Percentiles rank a stretch among this genome's conserved stretches.
Conservation (phyloP, 169 alveolate genomes). For the Cardiosporidium cionae region DNA sequence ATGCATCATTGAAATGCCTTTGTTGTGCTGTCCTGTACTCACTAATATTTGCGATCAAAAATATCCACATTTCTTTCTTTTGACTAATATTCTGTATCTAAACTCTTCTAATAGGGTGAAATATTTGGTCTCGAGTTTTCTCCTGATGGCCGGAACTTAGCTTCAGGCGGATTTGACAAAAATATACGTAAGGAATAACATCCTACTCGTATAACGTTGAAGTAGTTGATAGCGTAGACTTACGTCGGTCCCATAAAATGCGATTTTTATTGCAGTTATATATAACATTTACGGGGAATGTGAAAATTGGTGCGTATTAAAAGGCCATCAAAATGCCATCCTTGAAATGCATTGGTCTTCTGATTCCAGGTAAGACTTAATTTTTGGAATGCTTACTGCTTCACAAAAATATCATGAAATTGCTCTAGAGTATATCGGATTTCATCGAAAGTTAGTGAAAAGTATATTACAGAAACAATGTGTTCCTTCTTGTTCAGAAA, state of each 20-base stretch:
- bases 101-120: constrained; percentile 41
- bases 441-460: not conserved
- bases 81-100: too few relatives aligned
- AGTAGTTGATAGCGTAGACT: too few relatives aligned
- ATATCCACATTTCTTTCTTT: too few relatives aligned
- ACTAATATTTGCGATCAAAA: too few relatives aligned
- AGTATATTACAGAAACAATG: not conserved
- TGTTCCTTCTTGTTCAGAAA: constrained; percentile 14
- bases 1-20: not conserved
- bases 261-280: constrained; percentile 16
- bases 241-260: not conserved
- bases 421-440: not conserved
- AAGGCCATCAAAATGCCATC: constrained; percentile 76
- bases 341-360: constrained; percentile 62
- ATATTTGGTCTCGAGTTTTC: constrained; percentile 63
- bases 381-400: not conserved
- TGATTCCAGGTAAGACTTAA: constrained; percentile 22
- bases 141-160: constrained; percentile 62
- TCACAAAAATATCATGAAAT: not conserved
- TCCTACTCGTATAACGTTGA: too few relatives aligned
- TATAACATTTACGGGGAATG: constrained; percentile 70
- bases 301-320: constrained; percentile 55
- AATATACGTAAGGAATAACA: constrained; percentile 31
- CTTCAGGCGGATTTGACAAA: constrained; percentile 66
- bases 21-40: not conserved